Percentiles rank a stretch among this genome's conserved stretches.
Evolutionary conservation across 345 rosid species (phyloP).

Genomic region (Syzygium oleosum): DNA sequence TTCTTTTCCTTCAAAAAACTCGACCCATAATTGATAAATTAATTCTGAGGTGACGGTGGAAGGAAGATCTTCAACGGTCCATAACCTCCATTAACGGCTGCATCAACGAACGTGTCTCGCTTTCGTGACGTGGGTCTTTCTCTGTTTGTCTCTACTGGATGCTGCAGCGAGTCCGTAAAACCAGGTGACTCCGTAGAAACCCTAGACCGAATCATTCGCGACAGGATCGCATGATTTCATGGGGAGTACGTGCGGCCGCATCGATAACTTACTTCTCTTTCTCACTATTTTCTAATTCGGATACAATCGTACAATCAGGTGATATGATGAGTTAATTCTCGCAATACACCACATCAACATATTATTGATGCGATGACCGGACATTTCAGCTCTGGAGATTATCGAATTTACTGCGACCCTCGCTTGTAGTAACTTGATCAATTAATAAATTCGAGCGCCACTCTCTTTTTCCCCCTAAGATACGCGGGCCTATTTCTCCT

Average conservation of each 20-base stretch:
- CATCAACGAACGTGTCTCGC: conserved; percentile 19
- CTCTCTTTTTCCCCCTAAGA: neutral
- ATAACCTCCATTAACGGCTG: conserved; percentile 45
- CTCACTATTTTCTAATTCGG: neutral
- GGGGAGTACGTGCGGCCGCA: neutral
- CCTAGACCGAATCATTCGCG: neutral
- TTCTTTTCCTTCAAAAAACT: neutral
- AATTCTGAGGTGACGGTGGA: neutral
- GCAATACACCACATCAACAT: neutral
- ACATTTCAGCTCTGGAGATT: neutral
- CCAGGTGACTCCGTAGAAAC: neutral
- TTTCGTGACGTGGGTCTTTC: neutral
- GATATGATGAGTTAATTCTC: neutral
- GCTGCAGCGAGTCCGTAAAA: neutral
- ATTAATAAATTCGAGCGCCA: neutral
- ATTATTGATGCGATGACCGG: neutral
- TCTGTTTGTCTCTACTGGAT: neutral
- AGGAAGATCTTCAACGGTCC: conserved; percentile 14
- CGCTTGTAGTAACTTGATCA: neutral
- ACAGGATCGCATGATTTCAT: neutral
- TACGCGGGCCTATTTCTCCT: neutral
- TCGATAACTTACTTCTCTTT: neutral
- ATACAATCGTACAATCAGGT: neutral
- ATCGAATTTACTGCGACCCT: neutral
- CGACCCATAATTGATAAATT: neutral